Conservation (phyloP, 192 early-diverging fungal genomes). For the Gigaspora rosea region DNA sequence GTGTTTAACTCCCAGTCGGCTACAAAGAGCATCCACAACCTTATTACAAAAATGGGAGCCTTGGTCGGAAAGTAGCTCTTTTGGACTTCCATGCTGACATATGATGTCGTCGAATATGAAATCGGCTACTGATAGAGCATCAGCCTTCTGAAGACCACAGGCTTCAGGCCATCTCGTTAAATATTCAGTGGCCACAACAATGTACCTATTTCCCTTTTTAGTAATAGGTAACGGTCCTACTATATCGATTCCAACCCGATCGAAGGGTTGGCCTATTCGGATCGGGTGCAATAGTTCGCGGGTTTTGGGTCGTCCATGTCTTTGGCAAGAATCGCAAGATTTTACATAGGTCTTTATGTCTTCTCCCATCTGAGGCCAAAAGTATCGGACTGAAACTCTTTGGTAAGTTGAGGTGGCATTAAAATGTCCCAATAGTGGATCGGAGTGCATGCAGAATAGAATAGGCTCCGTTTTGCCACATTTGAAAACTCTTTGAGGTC, state of each 20-base stretch:
- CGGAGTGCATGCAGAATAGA: background rate
- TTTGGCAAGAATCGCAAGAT: background rate
- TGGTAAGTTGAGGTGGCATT: background rate
- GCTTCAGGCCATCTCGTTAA: conserved; percentile 37
- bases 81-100: conserved; percentile 32
- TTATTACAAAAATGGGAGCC: conserved; percentile 29
- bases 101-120: conserved; percentile 39
- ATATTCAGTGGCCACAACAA: conserved; percentile 36
- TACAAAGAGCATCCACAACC: background rate
- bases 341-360: background rate
- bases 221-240: conserved; percentile 11
- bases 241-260: background rate
- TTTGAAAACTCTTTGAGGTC: background rate
- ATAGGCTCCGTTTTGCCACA: background rate
- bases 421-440: background rate
- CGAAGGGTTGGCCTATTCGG: background rate
- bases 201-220: conserved; percentile 27
- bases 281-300: background rate
- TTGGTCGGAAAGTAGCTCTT: conserved; percentile 32
- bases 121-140: conserved; percentile 17
- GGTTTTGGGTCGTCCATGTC: background rate
- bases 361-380: background rate
- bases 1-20: background rate
- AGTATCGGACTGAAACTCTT: background rate
- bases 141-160: conserved; percentile 27